Evolutionary conservation across 805 yeast genomes (phyloP).

Genomic region (Candida andamanensis): DNA sequence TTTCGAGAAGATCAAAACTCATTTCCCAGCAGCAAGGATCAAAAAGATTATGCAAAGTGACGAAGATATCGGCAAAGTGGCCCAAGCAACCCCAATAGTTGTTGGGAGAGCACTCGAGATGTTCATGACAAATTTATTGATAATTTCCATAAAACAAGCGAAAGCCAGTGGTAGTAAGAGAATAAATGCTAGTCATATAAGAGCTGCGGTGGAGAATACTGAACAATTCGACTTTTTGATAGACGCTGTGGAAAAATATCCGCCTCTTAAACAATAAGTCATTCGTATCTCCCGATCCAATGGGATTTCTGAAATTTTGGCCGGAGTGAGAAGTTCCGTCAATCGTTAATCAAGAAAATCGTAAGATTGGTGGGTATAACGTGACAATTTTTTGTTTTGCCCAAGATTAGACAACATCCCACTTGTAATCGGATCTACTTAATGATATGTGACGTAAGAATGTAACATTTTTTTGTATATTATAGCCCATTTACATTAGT

Average conservation of each 20-base stretch:
- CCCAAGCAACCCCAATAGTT: slow-evolving; percentile 97
- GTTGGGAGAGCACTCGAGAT: slow-evolving; percentile 93
- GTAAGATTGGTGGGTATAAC: too few relatives aligned
- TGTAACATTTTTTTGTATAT: too few relatives aligned
- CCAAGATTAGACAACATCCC: too few relatives aligned
- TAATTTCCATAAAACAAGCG: slow-evolving; percentile 76
- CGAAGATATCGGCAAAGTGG: slow-evolving; percentile 97
- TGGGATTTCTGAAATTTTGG: too few relatives aligned
- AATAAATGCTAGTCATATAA: slow-evolving; percentile 76
- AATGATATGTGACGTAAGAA: too few relatives aligned
- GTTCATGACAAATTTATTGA: slow-evolving; percentile 85
- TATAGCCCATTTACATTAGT: too few relatives aligned
- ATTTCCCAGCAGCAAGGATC: slow-evolving; percentile 88
- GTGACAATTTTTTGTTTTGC: too few relatives aligned
- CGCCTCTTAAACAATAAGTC: slow-evolving; percentile 26
- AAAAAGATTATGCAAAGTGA: slow-evolving; percentile 97
- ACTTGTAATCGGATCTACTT: too few relatives aligned
- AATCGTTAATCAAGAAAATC: too few relatives aligned
- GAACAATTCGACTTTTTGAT: slow-evolving; percentile 93
- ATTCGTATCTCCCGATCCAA: too few relatives aligned
- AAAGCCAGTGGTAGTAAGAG: slow-evolving; percentile 68
- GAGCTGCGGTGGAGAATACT: slow-evolving; percentile 74
- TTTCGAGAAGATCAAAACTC: slow-evolving; percentile 62
- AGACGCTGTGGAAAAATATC: slow-evolving; percentile 63
- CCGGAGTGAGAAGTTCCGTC: too few relatives aligned